phyloP scores from a whole-genome alignment of 2,329 filamentous ascomycete genomes.

The Penicillium sp. region DNA sequence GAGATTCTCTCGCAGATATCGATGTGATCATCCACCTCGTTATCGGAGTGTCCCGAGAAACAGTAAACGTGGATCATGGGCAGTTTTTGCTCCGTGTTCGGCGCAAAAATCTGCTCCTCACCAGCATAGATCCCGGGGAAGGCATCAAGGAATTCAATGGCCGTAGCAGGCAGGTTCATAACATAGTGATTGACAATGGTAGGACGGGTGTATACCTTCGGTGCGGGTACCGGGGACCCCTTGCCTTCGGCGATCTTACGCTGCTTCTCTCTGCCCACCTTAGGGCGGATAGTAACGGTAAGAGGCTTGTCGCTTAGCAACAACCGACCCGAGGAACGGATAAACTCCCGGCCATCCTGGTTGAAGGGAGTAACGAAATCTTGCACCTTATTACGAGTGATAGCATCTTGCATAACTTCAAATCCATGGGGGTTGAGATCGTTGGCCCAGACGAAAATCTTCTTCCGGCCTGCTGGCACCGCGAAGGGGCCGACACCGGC shows the following conservation, averaged over 20 bases:
- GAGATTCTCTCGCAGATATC: constrained; percentile 69
- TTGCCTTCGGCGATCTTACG: constrained; percentile 27
- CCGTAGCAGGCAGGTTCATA: constrained; percentile 93
- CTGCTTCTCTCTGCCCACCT: constrained; percentile 31
- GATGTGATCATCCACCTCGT: constrained; percentile 60
- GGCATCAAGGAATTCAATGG: constrained; percentile 75
- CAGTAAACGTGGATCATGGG: constrained; percentile 93
- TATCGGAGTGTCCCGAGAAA: constrained; percentile 79
- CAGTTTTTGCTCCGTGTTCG: constrained; percentile 59
- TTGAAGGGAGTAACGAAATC: constrained; percentile 78
- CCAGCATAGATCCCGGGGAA: constrained; percentile 81
- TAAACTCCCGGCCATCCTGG: constrained; percentile 78
- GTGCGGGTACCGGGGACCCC: constrained; percentile 30
- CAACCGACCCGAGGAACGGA: constrained; percentile 65
- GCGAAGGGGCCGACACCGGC: constrained; percentile 95
- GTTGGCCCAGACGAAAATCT: constrained; percentile 93
- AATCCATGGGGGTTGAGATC: constrained; percentile 93
- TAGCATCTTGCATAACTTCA: constrained; percentile 67
- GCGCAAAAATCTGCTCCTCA: constrained; percentile 64
- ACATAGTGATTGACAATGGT: constrained; percentile 86
- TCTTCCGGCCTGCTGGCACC: constrained; percentile 83
- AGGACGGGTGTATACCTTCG: constrained; percentile 50
- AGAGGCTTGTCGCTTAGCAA: constrained; percentile 51
- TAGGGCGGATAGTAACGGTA: constrained; percentile 54
- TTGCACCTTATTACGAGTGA: constrained; percentile 75